phyloP scores from a whole-genome alignment of 768 basidiomycete species.

The Suillus subluteus region DNA sequence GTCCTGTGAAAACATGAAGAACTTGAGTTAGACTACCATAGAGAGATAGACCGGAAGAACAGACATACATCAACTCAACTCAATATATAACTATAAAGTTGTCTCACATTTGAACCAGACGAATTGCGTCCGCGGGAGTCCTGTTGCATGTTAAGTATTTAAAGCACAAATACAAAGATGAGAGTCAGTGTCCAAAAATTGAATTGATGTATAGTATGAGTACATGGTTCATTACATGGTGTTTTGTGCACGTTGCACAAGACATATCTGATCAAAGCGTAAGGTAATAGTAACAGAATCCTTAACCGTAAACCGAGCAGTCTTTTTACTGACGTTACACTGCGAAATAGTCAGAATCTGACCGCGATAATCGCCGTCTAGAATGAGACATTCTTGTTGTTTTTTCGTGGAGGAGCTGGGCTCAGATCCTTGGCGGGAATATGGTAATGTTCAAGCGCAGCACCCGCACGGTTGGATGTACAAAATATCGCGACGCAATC shows the following conservation, averaged over 20 bases:
- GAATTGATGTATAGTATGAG: too few relatives aligned
- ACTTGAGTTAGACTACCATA: too few relatives aligned
- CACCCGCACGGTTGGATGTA: neutral
- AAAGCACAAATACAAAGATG: too few relatives aligned
- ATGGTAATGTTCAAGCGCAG: neutral
- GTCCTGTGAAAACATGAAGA: too few relatives aligned
- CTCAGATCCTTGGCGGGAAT: neutral
- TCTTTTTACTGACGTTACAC: neutral
- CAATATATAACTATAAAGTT: too few relatives aligned
- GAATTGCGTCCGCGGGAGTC: too few relatives aligned
- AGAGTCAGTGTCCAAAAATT: too few relatives aligned
- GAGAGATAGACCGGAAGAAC: too few relatives aligned
- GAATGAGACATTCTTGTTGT: neutral
- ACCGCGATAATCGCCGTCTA: neutral
- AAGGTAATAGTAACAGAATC: neutral
- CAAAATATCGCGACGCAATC: neutral
- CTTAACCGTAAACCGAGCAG: neutral
- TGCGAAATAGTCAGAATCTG: neutral
- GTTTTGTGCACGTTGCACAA: neutral
- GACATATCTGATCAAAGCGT: slow-evolving; percentile 2
- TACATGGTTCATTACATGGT: neutral
- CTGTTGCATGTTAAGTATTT: too few relatives aligned
- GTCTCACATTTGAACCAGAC: too few relatives aligned
- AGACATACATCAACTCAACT: too few relatives aligned
- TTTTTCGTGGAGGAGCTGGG: neutral